Evolutionary conservation across 2,329 filamentous ascomycete genomes (phyloP).

Genomic region (Colletotrichum phormii): DNA sequence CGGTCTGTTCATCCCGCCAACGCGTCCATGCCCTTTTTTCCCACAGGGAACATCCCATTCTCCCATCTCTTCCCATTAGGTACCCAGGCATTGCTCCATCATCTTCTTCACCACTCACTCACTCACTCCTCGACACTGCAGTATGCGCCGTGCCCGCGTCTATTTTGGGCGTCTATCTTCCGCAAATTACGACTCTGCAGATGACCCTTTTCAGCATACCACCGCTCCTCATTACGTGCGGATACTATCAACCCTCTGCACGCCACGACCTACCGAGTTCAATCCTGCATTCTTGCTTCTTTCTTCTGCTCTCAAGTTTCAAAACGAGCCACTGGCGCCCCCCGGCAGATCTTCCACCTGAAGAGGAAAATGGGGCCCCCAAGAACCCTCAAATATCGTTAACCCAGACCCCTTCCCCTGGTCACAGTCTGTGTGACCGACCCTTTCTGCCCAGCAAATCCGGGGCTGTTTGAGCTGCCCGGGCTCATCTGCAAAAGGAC

Average conservation of each 20-base stretch:
- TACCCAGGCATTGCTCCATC: not conserved
- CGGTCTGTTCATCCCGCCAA: slow-evolving; percentile 24
- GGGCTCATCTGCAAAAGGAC: slow-evolving; percentile 11
- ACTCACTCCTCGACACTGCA: not conserved
- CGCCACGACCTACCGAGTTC: not conserved
- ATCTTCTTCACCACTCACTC: not conserved
- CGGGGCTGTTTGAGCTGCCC: slow-evolving; percentile 28
- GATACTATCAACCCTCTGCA: not conserved
- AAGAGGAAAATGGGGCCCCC: slow-evolving; percentile 12
- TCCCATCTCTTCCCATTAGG: not conserved
- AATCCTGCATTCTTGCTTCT: not conserved
- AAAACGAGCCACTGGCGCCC: not conserved
- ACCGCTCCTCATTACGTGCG: not conserved
- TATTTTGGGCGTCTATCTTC: slow-evolving; percentile 24
- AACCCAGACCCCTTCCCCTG: slow-evolving; percentile 10
- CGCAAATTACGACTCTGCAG: slow-evolving; percentile 29
- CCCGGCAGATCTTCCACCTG: slow-evolving; percentile 16
- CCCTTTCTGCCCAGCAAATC: slow-evolving; percentile 16
- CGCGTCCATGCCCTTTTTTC: not conserved
- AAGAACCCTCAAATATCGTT: slow-evolving; percentile 32
- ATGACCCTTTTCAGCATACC: slow-evolving; percentile 9
- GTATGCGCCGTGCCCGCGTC: slow-evolving; percentile 21
- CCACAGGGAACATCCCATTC: slow-evolving; percentile 28
- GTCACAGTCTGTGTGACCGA: not conserved
- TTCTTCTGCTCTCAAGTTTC: not conserved